A percentile compares a stretch with the other conserved stretches of the same genome.
phyloP scores from a whole-genome alignment of 305 asterid species.

The Nicotiana rustica region DNA sequence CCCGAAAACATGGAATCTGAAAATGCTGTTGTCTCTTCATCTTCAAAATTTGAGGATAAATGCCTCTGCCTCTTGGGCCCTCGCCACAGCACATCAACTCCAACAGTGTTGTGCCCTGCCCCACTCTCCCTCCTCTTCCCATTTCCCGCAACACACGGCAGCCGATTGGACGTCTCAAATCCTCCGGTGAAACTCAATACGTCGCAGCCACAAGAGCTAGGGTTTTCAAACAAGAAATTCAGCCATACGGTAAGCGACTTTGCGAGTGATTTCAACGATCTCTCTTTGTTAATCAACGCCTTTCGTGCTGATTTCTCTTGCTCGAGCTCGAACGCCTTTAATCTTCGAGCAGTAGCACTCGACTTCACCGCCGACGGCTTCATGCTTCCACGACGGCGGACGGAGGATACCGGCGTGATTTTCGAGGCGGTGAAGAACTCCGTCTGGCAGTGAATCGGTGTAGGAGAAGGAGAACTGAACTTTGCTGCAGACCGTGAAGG shows the following conservation, averaged over 20 bases:
- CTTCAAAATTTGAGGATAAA: slow-evolving; percentile 55
- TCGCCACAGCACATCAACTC: slow-evolving; percentile 82
- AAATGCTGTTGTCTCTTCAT: slow-evolving; percentile 47
- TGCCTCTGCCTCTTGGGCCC: slow-evolving; percentile 92
- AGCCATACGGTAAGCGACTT: slow-evolving; percentile 93
- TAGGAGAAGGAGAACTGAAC: slow-evolving; percentile 52
- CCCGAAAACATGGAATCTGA: slow-evolving; percentile 54
- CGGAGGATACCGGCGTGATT: slow-evolving; percentile 60
- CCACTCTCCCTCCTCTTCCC: slow-evolving; percentile 85
- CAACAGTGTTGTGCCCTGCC: slow-evolving; percentile 53
- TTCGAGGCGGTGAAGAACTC: slow-evolving; percentile 71
- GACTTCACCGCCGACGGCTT: slow-evolving; percentile 57
- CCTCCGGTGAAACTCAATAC: slow-evolving; percentile 67
- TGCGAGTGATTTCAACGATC: slow-evolving; percentile 71
- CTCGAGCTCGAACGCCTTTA: slow-evolving; percentile 84
- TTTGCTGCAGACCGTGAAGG: slow-evolving; percentile 39
- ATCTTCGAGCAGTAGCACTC: slow-evolving; percentile 68
- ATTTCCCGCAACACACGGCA: slow-evolving; percentile 42
- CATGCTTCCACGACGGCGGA: slow-evolving; percentile 42
- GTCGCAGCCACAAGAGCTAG: slow-evolving; percentile 85
- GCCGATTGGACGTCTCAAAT: slow-evolving; percentile 46
- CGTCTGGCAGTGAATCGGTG: slow-evolving; percentile 49
- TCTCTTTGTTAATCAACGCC: slow-evolving; percentile 69
- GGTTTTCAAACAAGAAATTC: slow-evolving; percentile 83
- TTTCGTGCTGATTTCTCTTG: slow-evolving; percentile 85